A percentile compares a stretch with the other conserved stretches of the same genome.
phyloP scores from a whole-genome alignment of 768 basidiomycete species.

The Pilatotrama ljubarskyi region DNA sequence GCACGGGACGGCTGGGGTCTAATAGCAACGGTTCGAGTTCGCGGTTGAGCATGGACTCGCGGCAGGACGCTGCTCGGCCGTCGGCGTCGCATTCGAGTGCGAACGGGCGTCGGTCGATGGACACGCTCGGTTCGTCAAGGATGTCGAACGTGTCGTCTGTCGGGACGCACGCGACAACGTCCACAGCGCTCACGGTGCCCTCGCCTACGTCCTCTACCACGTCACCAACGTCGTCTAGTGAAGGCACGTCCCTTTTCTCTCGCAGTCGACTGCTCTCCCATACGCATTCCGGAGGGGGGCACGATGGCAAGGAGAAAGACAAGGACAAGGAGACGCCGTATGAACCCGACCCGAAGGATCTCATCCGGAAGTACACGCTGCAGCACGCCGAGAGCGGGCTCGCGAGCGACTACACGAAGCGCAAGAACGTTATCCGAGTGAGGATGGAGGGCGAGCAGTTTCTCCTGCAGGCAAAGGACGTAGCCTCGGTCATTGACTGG shows the following conservation, averaged over 20 bases:
- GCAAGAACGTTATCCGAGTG: slow-evolving; percentile 91
- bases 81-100: slow-evolving; percentile 10
- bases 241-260: slow-evolving; percentile 17
- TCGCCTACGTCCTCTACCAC: slow-evolving; percentile 1
- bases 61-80: slow-evolving; percentile 4
- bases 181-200: slow-evolving; percentile 1
- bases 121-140: slow-evolving; percentile 15
- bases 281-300: slow-evolving; percentile 16
- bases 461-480: slow-evolving; percentile 83
- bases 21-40: slow-evolving; percentile 15
- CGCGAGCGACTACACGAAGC: slow-evolving; percentile 92
- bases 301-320: slow-evolving; percentile 1
- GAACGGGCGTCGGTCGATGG: slow-evolving; percentile 12
- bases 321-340: slow-evolving; percentile 13
- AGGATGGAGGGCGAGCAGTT: slow-evolving; percentile 96
- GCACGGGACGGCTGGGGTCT: neutral
- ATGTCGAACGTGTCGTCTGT: slow-evolving; percentile 17
- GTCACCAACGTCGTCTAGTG: slow-evolving; percentile 3
- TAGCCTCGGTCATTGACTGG: slow-evolving; percentile 88
- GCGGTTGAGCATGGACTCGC: slow-evolving; percentile 28
- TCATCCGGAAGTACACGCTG: slow-evolving; percentile 75
- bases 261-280: slow-evolving; percentile 15
- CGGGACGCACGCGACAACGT: neutral
- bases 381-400: slow-evolving; percentile 92
- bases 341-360: slow-evolving; percentile 45